Base-by-base conservation (phyloP, 2,329 filamentous ascomycete species). In the Ascocoryne sarcoides region DNA sequence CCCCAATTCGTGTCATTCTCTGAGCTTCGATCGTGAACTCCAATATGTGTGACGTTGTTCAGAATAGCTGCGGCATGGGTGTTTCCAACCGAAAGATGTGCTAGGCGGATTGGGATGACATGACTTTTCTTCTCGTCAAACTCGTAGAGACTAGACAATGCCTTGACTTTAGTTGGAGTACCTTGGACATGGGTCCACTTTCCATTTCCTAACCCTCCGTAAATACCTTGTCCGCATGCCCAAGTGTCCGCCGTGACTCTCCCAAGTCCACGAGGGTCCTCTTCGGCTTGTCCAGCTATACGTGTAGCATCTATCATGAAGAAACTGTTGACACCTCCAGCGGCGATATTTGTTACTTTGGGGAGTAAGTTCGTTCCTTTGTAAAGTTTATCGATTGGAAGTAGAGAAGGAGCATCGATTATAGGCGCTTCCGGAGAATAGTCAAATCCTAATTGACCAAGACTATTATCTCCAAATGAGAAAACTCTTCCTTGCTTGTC, bases 391-490 rank as follows among this genome's bases (percentile, higher is more conserved):
- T 76, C 73, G 29, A 85, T 73, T 1, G 84, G 75, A 2, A 96
- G 60, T 4, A 80, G 71, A 3, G 79, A 76, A 0, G 92, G 88
- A 0, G 72, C 71, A 49, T 90, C 84, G 17, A 84, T 67, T 42
- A 66, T 74, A 5, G 76, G 69, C 12, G 75, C 67, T 19, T 81
- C 74, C 0, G 73, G 60, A 36, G 78, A 77, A 39, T 74, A 76
- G 37, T 86, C 77, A 53, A 90, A 79, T n/a, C 90, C 90, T 3
- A 96, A 71, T 62, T 96, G 92, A n/a, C 92, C 92, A 32, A 77
- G 75, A 0, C 80, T 79, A 64, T 96, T 96, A 61, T 96, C 89
- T 28, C 92, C 92, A 64, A 94, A 96, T 5, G 79, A 71, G 61
- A 92, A 95, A 12, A 92, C 73, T 12, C 79, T 76, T 12, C 90